phyloP scores from a whole-genome alignment of 2,329 filamentous ascomycete species.

The Apiospora sp. region DNA sequence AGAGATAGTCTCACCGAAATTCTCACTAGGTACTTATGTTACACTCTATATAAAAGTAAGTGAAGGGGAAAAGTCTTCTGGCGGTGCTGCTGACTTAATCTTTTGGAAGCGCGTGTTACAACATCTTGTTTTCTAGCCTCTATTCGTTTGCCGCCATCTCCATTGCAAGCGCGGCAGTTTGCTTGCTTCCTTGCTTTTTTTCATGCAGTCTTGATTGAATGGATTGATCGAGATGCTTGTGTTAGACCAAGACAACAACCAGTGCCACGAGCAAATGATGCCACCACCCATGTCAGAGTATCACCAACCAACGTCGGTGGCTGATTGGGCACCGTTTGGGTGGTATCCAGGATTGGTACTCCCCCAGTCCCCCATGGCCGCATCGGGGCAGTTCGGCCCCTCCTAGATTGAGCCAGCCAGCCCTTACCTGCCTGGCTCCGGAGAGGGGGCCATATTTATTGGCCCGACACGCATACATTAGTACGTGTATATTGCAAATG shows the following conservation, averaged over 20 bases:
- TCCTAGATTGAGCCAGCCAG: not conserved
- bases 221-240: not conserved
- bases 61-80: not conserved
- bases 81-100: not conserved
- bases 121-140: not conserved
- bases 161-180: constrained; percentile 9
- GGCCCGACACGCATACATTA: not conserved
- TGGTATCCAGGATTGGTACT: not conserved
- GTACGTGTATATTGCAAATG: not conserved
- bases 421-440: not conserved
- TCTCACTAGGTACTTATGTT: no score
- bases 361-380: not conserved
- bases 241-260: not conserved
- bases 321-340: constrained; percentile 13
- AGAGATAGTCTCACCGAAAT: not conserved
- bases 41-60: not conserved
- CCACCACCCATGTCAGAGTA: constrained; percentile 12
- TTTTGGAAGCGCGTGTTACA: not conserved
- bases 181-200: not conserved
- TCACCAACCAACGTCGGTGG: not conserved
- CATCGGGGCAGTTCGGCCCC: not conserved
- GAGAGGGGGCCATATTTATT: constrained; percentile 15
- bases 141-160: not conserved
- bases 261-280: not conserved
- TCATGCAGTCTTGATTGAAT: constrained; percentile 4